phyloP scores from a whole-genome alignment of 148 eudicot genomes.

The Camellia granthamiana region DNA sequence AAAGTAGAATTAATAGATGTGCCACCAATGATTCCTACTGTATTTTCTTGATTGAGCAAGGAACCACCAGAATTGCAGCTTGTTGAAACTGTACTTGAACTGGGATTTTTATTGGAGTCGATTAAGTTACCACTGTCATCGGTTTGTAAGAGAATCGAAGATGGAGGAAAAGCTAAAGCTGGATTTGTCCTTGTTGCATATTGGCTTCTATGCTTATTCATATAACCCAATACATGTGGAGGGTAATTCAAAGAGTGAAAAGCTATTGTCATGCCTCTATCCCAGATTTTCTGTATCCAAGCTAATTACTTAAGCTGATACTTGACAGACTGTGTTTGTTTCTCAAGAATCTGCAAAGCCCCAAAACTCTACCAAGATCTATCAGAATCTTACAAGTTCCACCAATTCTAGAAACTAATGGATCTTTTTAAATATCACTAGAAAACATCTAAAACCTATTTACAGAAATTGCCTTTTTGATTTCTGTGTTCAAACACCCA shows the following conservation, averaged over 20 bases:
- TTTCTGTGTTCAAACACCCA: not conserved
- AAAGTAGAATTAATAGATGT: slow-evolving; percentile 41
- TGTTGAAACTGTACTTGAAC: not conserved
- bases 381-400: not conserved
- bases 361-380: not conserved
- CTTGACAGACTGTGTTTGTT: no score
- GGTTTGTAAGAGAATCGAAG: slow-evolving; percentile 20
- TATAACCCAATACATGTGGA: slow-evolving; percentile 18
- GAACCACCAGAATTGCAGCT: slow-evolving; percentile 19
- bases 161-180: slow-evolving; percentile 24
- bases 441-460: not conserved
- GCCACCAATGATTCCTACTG: slow-evolving; percentile 72
- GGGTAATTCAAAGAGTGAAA: slow-evolving; percentile 29
- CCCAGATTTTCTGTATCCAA: not conserved
- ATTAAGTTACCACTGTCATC: slow-evolving; percentile 21
- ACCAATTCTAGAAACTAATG: not conserved
- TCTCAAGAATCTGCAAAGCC: not conserved
- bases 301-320: not conserved
- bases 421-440: not conserved
- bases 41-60: slow-evolving; percentile 37
- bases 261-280: slow-evolving; percentile 17
- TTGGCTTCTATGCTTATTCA: slow-evolving; percentile 20
- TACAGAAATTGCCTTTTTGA: not conserved
- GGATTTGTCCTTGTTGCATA: slow-evolving; percentile 21
- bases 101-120: slow-evolving; percentile 23